A percentile compares a stretch with the other conserved stretches of the same genome.
Conservation (phyloP, 805 yeast genomes). For the Wickerhamomyces bisporus region DNA sequence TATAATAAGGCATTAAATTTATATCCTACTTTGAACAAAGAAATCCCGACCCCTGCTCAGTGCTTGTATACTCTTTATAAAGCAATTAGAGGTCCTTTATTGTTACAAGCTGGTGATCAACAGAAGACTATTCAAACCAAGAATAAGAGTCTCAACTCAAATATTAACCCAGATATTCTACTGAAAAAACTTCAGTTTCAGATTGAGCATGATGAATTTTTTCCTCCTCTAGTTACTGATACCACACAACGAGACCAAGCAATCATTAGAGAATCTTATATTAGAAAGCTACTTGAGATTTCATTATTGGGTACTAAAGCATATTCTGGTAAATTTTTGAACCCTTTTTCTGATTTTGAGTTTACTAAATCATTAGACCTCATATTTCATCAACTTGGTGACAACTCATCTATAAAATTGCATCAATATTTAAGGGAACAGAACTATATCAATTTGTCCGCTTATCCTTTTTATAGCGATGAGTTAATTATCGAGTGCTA, state of each 20-base stretch:
- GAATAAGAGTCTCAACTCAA: constrained; percentile 49
- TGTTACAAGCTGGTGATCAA: constrained; percentile 36
- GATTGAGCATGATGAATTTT: constrained; percentile 28
- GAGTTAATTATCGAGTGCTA: constrained; percentile 43
- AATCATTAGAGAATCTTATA: constrained; percentile 43
- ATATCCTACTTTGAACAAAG: constrained; percentile 22
- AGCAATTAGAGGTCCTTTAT: constrained; percentile 64
- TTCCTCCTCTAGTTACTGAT: constrained; percentile 43
- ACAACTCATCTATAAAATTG: constrained; percentile 21
- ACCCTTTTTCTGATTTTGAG: constrained; percentile 25
- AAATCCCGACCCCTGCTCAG: constrained; percentile 46
- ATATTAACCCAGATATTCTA: constrained; percentile 51
- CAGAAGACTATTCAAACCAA: constrained; percentile 49
- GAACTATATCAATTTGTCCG: constrained; percentile 42
- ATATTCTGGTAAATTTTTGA: constrained; percentile 18
- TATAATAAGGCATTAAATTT: constrained; percentile 33
- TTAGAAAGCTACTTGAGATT: constrained; percentile 50
- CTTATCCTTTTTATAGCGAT: constrained; percentile 45
- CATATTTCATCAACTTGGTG: constrained; percentile 28
- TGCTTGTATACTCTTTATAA: constrained; percentile 59
- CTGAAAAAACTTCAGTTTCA: constrained; percentile 42
- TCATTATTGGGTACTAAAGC: constrained; percentile 38
- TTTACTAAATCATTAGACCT: constrained; percentile 22
- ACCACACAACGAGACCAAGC: constrained; percentile 24
- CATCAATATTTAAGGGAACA: constrained; percentile 24